Conservation (phyloP, 495 filamentous ascomycete genomes). For the Penicillium soppii region DNA sequence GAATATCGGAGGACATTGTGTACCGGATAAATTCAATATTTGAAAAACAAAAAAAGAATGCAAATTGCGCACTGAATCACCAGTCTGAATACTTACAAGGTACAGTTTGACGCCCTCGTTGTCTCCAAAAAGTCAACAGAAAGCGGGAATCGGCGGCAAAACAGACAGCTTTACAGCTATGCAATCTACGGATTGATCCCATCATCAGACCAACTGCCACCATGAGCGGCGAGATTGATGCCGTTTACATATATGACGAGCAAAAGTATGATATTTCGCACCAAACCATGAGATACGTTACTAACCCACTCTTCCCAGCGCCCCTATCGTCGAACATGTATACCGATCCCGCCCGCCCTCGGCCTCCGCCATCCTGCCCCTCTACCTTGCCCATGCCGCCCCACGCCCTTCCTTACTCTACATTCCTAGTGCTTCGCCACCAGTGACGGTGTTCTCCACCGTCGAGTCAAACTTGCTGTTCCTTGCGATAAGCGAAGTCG, state of each 20-base stretch:
- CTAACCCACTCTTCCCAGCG: slow-evolving; percentile 39
- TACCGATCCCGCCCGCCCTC: slow-evolving; percentile 76
- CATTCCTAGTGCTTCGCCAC: slow-evolving; percentile 73
- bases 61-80: neutral
- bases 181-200: slow-evolving; percentile 18
- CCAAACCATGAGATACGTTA: neutral
- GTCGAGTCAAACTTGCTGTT: slow-evolving; percentile 85
- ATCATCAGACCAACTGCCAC: slow-evolving; percentile 22
- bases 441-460: slow-evolving; percentile 88
- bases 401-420: slow-evolving; percentile 88
- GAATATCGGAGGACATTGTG: slow-evolving; percentile 16
- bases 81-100: neutral
- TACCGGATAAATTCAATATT: neutral
- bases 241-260: slow-evolving; percentile 94
- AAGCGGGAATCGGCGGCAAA: slow-evolving; percentile 42
- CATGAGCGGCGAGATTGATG: slow-evolving; percentile 88
- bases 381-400: slow-evolving; percentile 80
- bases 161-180: slow-evolving; percentile 23
- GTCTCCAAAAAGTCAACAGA: slow-evolving; percentile 19
- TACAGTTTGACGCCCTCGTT: slow-evolving; percentile 1
- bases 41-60: neutral
- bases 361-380: slow-evolving; percentile 70
- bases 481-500: slow-evolving; percentile 75
- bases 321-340: slow-evolving; percentile 64
- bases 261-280: slow-evolving; percentile 61